A percentile compares a stretch with the other conserved stretches of the same genome.
Conservation (phyloP, 306 rosid genomes). For the Pachyrhizus erosus region DNA sequence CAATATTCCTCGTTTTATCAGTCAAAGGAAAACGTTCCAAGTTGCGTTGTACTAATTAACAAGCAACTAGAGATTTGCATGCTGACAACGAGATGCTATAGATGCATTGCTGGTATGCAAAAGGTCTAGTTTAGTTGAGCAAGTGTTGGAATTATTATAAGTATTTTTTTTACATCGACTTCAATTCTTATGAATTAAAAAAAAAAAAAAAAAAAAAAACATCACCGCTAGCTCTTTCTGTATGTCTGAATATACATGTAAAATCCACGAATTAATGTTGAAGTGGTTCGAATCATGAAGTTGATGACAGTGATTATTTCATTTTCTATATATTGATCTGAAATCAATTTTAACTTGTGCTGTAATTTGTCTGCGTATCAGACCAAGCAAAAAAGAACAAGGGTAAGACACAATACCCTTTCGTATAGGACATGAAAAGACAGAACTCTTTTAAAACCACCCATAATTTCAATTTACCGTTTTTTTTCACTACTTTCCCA, state of each 20-base stretch:
- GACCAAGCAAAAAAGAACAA: constrained; percentile 36
- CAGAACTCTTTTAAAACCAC: constrained; percentile 11
- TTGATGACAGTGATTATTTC: neutral
- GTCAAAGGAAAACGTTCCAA: neutral
- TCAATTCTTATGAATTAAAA: no score
- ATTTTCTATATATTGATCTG: neutral
- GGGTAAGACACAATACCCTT: constrained; percentile 39
- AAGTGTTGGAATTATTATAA: no score
- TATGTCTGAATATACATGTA: neutral
- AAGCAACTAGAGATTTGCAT: neutral
- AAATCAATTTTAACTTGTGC: constrained; percentile 1
- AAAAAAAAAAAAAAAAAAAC: no score
- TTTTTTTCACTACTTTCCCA: neutral
- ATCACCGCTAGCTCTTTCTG: neutral
- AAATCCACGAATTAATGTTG: neutral
- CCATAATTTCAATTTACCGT: constrained; percentile 6
- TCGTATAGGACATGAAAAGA: constrained; percentile 21
- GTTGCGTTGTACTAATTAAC: neutral
- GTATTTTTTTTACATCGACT: no score
- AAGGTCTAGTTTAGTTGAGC: no score
- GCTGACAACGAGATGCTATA: neutral
- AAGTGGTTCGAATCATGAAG: neutral
- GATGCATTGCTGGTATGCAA: neutral
- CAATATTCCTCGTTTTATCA: neutral
- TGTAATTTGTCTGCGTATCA: constrained; percentile 10